A percentile compares a stretch with the other conserved stretches of the same genome.
Evolutionary conservation across 2,329 filamentous ascomycete genomes (phyloP).

Genomic region (Salinomyces thailandicus): DNA sequence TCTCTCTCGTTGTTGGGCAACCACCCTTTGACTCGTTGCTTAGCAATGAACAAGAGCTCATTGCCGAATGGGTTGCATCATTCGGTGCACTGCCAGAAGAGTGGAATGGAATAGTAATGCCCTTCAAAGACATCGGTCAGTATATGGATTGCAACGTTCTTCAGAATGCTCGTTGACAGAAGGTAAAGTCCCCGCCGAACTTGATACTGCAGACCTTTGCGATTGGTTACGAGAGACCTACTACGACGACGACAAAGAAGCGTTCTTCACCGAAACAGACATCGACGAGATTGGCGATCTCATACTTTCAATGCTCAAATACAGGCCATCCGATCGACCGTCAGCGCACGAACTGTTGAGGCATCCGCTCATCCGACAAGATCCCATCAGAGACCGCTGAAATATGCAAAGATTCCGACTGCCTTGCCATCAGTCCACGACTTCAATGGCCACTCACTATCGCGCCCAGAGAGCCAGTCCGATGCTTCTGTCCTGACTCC

Average conservation of each 20-base stretch:
- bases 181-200: background rate
- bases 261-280: background rate
- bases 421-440: no score
- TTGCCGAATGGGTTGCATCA: background rate
- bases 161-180: background rate
- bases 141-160: no score
- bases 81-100: background rate
- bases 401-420: no score
- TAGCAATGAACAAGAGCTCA: background rate
- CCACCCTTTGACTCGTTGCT: constrained; percentile 1
- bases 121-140: background rate
- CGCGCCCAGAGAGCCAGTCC: no score
- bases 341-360: background rate
- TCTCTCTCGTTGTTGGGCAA: background rate
- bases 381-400: background rate
- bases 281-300: background rate
- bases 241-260: background rate
- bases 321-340: background rate
- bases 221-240: background rate
- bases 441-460: no score
- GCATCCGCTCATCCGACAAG: background rate
- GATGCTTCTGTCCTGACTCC: no score
- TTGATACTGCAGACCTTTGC: background rate
- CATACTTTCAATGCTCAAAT: background rate
- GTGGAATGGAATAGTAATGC: background rate